Evolutionary conservation across 352 stramenopile genomes (phyloP).

Genomic region (Phytophthora agathidicida): DNA sequence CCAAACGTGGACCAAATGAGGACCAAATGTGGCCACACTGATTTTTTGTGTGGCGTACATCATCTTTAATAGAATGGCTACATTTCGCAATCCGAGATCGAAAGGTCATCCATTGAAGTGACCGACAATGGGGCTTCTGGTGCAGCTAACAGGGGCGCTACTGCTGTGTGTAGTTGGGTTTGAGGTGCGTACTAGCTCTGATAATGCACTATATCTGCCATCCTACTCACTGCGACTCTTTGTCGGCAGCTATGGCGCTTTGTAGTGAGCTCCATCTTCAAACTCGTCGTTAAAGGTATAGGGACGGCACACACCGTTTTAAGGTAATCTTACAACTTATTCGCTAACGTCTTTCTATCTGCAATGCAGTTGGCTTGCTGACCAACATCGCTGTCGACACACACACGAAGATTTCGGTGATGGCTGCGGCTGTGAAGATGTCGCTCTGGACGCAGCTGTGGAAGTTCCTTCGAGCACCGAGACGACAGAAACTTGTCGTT

Average conservation of each 20-base stretch:
- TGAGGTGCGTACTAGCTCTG: constrained; percentile 11
- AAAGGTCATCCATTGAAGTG: constrained; percentile 1
- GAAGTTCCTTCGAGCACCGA: constrained; percentile 55
- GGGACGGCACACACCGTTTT: no score
- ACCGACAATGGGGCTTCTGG: constrained; percentile 15
- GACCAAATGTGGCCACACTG: no score
- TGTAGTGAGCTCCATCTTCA: constrained; percentile 19
- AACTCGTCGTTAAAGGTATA: constrained; percentile 25
- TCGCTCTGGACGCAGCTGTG: constrained; percentile 60
- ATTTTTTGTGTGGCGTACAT: neutral
- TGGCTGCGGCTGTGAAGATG: constrained; percentile 41
- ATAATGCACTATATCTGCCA: neutral
- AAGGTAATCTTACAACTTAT: neutral
- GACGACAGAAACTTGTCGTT: constrained; percentile 44
- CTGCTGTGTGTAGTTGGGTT: constrained; percentile 21
- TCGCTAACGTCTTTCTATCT: neutral
- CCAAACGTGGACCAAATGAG: no score
- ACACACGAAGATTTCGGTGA: constrained; percentile 51
- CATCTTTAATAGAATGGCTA: neutral
- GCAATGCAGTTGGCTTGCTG: constrained; percentile 48
- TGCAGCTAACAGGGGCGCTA: constrained; percentile 15
- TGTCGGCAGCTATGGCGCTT: constrained; percentile 28
- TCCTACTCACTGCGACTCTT: neutral
- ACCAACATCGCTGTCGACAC: constrained; percentile 51
- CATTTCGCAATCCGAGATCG: constrained; percentile 4